Evolutionary conservation across 768 basidiomycete genomes (phyloP).

Genomic region (Lentinula boryana): DNA sequence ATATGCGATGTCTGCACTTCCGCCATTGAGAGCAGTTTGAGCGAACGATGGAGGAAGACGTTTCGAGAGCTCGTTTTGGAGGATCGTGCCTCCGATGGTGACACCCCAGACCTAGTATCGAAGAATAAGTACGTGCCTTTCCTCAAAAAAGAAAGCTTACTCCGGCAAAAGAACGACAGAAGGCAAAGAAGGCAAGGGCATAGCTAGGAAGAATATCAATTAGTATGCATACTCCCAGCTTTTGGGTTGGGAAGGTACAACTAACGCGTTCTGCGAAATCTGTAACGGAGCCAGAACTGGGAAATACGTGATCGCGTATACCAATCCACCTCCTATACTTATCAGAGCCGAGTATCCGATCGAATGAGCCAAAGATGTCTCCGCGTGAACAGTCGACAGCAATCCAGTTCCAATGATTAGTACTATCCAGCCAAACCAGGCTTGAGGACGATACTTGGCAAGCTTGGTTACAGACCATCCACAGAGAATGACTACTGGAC

Average conservation of each 20-base stretch:
- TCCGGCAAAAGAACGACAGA: constrained; percentile 28
- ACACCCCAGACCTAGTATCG: constrained; percentile 41
- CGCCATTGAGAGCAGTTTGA: constrained; percentile 19
- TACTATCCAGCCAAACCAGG: constrained; percentile 23
- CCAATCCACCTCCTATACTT: constrained; percentile 20
- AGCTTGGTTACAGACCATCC: constrained; percentile 23
- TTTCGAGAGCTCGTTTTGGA: constrained; percentile 42
- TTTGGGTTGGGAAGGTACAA: neutral
- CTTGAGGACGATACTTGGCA: constrained; percentile 25
- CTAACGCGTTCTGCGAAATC: constrained; percentile 27
- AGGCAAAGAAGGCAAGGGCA: constrained; percentile 38
- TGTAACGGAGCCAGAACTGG: constrained; percentile 42
- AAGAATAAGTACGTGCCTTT: neutral
- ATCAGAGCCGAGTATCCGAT: constrained; percentile 20
- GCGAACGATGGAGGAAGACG: constrained; percentile 33
- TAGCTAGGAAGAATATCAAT: constrained; percentile 5
- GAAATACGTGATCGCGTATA: constrained; percentile 24
- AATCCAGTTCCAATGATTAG: constrained; percentile 28
- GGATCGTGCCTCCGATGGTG: constrained; percentile 40
- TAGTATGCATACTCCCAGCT: neutral
- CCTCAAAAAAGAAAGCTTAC: constrained; percentile 13
- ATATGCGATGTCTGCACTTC: constrained; percentile 37
- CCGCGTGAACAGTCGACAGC: constrained; percentile 20
- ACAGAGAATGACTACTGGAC: constrained; percentile 15
- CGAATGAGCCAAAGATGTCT: constrained; percentile 16